Percentiles rank a stretch among this genome's conserved stretches.
phyloP scores from a whole-genome alignment of 148 eudicot genomes.

The Rhododendron henanense region DNA sequence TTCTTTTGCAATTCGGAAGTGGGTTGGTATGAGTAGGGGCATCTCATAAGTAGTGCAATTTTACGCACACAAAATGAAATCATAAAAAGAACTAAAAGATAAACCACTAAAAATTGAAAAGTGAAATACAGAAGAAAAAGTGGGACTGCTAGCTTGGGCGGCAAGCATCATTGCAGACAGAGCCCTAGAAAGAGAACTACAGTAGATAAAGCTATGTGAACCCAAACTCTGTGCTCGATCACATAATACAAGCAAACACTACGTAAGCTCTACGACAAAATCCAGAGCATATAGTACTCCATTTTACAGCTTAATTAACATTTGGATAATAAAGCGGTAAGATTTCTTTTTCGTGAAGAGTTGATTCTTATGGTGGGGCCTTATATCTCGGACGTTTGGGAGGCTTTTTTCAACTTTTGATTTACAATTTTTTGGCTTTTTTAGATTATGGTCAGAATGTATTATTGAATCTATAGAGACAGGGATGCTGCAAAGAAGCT shows the following conservation, averaged over 20 bases:
- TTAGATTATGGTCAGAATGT: too few relatives aligned
- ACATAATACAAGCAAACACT: too few relatives aligned
- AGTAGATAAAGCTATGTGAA: not conserved
- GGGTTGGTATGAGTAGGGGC: too few relatives aligned
- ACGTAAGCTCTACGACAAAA: not conserved
- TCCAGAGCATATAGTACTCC: not conserved
- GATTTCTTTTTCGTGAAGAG: not conserved
- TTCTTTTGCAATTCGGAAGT: not conserved
- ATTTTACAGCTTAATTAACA: too few relatives aligned
- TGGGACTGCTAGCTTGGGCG: not conserved
- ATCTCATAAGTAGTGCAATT: too few relatives aligned
- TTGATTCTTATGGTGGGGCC: not conserved
- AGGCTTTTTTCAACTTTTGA: too few relatives aligned
- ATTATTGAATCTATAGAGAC: too few relatives aligned
- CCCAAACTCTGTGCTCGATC: not conserved
- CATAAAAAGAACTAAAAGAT: too few relatives aligned
- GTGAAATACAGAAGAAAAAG: not conserved
- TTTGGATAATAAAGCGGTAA: not conserved
- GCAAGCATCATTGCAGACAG: slow-evolving; percentile 12
- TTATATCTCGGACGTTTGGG: too few relatives aligned
- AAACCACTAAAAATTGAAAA: not conserved
- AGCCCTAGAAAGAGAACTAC: not conserved
- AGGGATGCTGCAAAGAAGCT: too few relatives aligned
- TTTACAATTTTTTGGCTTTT: too few relatives aligned
- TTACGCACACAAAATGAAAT: not conserved